These are phyloP conservation scores for Candida methanosorbosa DNA, from an alignment of 805 yeast species.

Conservation along the genomic window DNA sequence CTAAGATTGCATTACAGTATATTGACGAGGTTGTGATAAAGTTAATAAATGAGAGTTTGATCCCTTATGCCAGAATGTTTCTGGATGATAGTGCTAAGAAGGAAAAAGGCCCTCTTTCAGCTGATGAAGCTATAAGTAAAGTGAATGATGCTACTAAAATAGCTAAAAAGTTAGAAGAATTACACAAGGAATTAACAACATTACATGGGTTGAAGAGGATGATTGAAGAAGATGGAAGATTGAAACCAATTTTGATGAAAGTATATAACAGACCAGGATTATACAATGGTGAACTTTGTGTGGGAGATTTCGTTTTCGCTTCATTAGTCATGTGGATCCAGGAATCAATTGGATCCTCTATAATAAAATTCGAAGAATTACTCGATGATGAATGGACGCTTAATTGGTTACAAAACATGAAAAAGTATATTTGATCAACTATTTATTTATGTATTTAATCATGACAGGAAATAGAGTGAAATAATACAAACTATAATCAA, in stretches of 20 bases:
- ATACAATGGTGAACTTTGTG: background rate
- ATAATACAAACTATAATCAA: slow-evolving; percentile 69
- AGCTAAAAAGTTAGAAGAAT: background rate
- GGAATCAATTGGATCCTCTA: background rate
- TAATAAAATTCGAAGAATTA: background rate
- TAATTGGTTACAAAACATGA: background rate
- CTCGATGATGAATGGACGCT: background rate
- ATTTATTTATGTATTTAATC: background rate
- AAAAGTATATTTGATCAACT: background rate
- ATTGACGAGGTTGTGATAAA: background rate
- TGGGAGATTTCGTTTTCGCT: background rate
- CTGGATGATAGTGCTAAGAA: background rate
- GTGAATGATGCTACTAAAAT: too few relatives aligned
- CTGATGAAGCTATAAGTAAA: background rate
- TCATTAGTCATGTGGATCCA: background rate
- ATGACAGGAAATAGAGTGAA: slow-evolving; percentile 33
- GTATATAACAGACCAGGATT: too few relatives aligned
- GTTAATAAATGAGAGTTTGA: background rate
- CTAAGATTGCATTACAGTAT: background rate
- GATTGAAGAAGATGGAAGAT: background rate
- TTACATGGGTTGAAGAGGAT: background rate
- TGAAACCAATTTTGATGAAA: too few relatives aligned
- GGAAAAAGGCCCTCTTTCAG: background rate
- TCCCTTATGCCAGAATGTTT: background rate
- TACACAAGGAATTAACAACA: background rate